Conservation (phyloP, 306 rosid species). For the Calophaca sinica region DNA sequence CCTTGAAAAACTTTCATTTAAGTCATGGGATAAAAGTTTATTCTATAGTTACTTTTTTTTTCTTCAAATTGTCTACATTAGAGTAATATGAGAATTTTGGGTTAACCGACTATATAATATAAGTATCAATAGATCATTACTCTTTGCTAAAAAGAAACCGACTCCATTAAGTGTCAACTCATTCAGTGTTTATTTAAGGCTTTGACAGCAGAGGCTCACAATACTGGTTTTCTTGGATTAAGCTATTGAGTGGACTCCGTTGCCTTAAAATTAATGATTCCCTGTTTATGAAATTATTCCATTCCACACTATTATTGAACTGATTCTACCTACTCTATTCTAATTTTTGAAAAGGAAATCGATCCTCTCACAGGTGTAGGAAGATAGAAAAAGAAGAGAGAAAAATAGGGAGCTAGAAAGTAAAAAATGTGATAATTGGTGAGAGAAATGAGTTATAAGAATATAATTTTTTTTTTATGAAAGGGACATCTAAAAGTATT, state of each 20-base stretch:
- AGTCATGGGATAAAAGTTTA: constrained; percentile 9
- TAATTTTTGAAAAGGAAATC: constrained; percentile 18
- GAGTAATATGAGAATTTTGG: neutral
- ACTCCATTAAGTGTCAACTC: constrained; percentile 36
- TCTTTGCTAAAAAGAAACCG: constrained; percentile 39
- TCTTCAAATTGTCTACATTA: neutral
- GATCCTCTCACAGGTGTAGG: constrained; percentile 12
- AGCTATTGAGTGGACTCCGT: constrained; percentile 33
- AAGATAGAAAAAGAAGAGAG: neutral
- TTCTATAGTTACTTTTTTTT: neutral
- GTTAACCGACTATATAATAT: too few relatives aligned
- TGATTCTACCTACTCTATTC: constrained; percentile 39
- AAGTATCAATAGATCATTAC: neutral
- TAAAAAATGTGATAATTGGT: neutral
- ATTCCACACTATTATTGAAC: constrained; percentile 43
- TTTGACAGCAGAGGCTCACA: constrained; percentile 45
- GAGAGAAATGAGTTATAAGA: neutral
- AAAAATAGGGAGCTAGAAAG: neutral
- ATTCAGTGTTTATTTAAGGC: constrained; percentile 27
- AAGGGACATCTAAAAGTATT: neutral
- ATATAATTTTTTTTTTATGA: neutral
- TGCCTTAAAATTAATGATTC: constrained; percentile 2
- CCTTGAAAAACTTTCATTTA: constrained; percentile 2
- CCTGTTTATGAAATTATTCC: constrained; percentile 32
- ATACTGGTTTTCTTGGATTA: constrained; percentile 38